Conservation (phyloP, 2,329 filamentous ascomycete genomes). For the Thelonectria blattea region DNA sequence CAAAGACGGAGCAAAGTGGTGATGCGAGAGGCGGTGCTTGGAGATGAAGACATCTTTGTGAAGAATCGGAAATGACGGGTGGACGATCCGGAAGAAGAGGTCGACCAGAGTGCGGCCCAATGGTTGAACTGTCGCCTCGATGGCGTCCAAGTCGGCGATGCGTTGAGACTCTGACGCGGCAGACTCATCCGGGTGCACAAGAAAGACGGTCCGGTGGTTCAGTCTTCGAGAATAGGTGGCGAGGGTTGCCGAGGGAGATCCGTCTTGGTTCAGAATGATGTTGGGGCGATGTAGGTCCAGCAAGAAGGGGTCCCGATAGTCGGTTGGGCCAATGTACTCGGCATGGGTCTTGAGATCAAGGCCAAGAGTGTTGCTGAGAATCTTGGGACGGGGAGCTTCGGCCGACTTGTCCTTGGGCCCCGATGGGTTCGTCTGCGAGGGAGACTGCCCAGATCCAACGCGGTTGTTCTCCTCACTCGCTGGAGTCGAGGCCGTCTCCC, state of each 20-base stretch:
- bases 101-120: conserved; percentile 69
- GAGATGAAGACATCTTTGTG: conserved; percentile 68
- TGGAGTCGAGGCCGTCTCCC: conserved; percentile 33
- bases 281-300: conserved; percentile 63
- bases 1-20: conserved; percentile 64
- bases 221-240: conserved; percentile 41
- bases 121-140: conserved; percentile 67
- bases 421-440: conserved; percentile 23
- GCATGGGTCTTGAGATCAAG: conserved; percentile 65
- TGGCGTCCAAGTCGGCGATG: conserved; percentile 51
- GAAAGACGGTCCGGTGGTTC: conserved; percentile 45
- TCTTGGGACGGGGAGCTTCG: conserved; percentile 35
- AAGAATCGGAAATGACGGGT: conserved; percentile 63
- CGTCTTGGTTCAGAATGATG: conserved; percentile 35
- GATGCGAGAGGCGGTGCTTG: conserved; percentile 63
- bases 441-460: conserved; percentile 17
- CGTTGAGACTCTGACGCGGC: conserved; percentile 49
- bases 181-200: conserved; percentile 45
- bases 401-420: conserved; percentile 23
- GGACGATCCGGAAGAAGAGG: conserved; percentile 69
- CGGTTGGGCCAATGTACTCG: conserved; percentile 65
- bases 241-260: conserved; percentile 6
- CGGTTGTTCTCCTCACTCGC: conserved; percentile 33
- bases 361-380: conserved; percentile 55
- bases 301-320: conserved; percentile 62